Conservation (phyloP, 345 rosid species). For the Gossypioides kirkii region DNA sequence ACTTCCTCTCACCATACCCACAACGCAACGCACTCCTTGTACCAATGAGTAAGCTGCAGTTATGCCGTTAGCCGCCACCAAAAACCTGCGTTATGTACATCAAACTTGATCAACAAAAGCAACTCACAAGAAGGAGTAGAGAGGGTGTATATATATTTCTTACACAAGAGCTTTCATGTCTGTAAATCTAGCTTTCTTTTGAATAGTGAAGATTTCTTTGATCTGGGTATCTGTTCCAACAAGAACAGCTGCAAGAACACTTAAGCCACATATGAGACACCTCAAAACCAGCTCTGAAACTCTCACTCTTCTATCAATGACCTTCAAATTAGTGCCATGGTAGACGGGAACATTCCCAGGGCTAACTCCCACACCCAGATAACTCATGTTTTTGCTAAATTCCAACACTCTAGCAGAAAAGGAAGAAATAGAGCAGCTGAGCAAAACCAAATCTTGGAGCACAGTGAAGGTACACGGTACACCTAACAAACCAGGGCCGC, state of each 20-base stretch:
- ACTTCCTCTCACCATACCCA: constrained; percentile 54
- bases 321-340: constrained; percentile 47
- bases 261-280: constrained; percentile 51
- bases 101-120: not conserved
- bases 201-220: constrained; percentile 62
- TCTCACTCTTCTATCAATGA: constrained; percentile 63
- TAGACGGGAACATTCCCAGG: constrained; percentile 57
- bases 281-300: constrained; percentile 71
- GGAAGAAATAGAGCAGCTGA: not conserved
- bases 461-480: not conserved
- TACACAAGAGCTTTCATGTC: constrained; percentile 97
- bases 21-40: constrained; percentile 71
- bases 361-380: constrained; percentile 58
- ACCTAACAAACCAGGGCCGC: not conserved
- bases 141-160: constrained; percentile 11
- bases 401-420: not conserved
- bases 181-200: constrained; percentile 66
- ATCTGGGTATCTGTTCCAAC: constrained; percentile 70
- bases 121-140: not conserved
- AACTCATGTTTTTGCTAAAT: constrained; percentile 40
- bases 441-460: not conserved
- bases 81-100: constrained; percentile 43
- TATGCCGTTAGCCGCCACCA: constrained; percentile 72
- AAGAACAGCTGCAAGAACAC: constrained; percentile 60
- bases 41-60: constrained; percentile 66